Evolutionary conservation across 2,329 filamentous ascomycete species (phyloP).

Genomic region (Periconia macrospinosa): DNA sequence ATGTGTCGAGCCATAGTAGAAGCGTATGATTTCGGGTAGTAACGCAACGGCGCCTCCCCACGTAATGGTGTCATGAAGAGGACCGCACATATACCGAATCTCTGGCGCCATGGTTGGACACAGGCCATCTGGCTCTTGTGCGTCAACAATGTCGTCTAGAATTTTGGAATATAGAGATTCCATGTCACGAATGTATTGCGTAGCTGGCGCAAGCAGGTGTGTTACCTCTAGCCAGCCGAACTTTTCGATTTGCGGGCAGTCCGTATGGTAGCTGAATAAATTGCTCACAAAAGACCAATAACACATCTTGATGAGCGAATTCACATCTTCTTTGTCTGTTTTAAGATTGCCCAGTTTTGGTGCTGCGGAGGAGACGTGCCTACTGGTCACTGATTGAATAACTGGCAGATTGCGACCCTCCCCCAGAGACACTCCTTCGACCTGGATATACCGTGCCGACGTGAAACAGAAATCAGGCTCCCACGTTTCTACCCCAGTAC

Average conservation of each 20-base stretch:
- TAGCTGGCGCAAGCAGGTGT: slow-evolving; percentile 49
- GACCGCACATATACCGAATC: slow-evolving; percentile 54
- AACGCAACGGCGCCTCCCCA: slow-evolving; percentile 47
- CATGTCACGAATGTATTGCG: slow-evolving; percentile 52
- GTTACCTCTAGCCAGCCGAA: slow-evolving; percentile 55
- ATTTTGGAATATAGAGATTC: slow-evolving; percentile 53
- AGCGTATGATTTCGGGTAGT: slow-evolving; percentile 38
- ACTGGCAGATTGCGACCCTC: too few relatives aligned
- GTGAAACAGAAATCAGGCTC: too few relatives aligned
- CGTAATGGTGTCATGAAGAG: slow-evolving; percentile 51
- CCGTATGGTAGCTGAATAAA: slow-evolving; percentile 48
- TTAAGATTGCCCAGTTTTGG: slow-evolving; percentile 41
- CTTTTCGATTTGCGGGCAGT: slow-evolving; percentile 44
- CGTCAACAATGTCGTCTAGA: slow-evolving; percentile 50
- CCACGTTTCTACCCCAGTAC: too few relatives aligned
- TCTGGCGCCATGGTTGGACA: slow-evolving; percentile 53
- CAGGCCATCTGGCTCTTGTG: slow-evolving; percentile 49
- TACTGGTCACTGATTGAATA: too few relatives aligned
- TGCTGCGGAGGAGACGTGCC: slow-evolving; percentile 46
- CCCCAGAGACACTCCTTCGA: too few relatives aligned
- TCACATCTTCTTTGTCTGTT: slow-evolving; percentile 47
- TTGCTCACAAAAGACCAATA: slow-evolving; percentile 48
- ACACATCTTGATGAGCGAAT: slow-evolving; percentile 47
- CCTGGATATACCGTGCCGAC: too few relatives aligned
- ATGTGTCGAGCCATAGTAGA: slow-evolving; percentile 46